These are phyloP conservation scores for Monosporascus sp. DNA, from an alignment of 2,329 filamentous ascomycete species.

Conservation along the genomic window DNA sequence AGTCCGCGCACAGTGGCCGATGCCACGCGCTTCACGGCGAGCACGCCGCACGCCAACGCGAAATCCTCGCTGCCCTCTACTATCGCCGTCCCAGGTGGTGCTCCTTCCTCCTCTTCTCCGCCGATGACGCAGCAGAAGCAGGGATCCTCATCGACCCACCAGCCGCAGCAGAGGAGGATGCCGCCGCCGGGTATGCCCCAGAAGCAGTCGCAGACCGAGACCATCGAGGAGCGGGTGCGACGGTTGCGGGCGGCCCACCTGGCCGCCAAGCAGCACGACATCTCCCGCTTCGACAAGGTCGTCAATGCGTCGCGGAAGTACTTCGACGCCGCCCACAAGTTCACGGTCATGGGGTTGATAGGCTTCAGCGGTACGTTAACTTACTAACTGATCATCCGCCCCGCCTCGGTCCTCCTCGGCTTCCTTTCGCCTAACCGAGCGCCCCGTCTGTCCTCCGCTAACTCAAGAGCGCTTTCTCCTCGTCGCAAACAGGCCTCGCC, in stretches of 20 bases:
- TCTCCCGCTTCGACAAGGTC: slow-evolving; percentile 47
- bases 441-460: no score
- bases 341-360: slow-evolving; percentile 50
- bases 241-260: slow-evolving; percentile 63
- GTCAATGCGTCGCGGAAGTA: slow-evolving; percentile 43
- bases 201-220: slow-evolving; percentile 43
- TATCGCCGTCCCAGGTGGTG: slow-evolving; percentile 15
- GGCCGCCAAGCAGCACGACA: slow-evolving; percentile 56
- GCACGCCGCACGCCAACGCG: slow-evolving; percentile 63
- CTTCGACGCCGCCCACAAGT: slow-evolving; percentile 51
- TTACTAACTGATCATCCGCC: neutral
- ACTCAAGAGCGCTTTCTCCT: neutral
- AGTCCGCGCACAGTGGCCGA: slow-evolving; percentile 67
- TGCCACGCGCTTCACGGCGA: slow-evolving; percentile 73
- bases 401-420: no score
- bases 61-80: slow-evolving; percentile 43
- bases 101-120: slow-evolving; percentile 10
- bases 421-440: no score
- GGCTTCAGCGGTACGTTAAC: slow-evolving; percentile 48
- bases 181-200: slow-evolving; percentile 21
- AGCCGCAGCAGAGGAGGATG: slow-evolving; percentile 5
- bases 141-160: neutral
- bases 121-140: no score
- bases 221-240: slow-evolving; percentile 64
- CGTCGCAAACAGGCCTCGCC: slow-evolving; percentile 39